Evolutionary conservation across 129 eudicot species (phyloP).

Genomic region (Pittosporum tobira): DNA sequence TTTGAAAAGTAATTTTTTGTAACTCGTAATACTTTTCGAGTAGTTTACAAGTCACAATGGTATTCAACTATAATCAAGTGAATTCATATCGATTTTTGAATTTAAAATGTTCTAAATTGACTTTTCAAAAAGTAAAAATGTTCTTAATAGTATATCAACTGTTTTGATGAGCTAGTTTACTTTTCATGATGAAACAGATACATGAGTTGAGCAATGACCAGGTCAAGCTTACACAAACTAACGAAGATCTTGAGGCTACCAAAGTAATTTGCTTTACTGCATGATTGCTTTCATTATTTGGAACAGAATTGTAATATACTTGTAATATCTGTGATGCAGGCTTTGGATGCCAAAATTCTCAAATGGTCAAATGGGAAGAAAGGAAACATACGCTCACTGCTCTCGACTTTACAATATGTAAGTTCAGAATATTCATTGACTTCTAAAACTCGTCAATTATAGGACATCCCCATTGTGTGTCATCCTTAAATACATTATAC

Average conservation of each 20-base stretch:
- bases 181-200: slow-evolving; percentile 36
- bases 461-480: background rate
- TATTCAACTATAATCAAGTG: no score
- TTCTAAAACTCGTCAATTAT: no score
- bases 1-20: no score
- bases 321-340: slow-evolving; percentile 33
- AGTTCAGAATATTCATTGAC: slow-evolving; percentile 9
- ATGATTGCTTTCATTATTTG: background rate
- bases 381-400: slow-evolving; percentile 90
- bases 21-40: no score
- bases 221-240: slow-evolving; percentile 18
- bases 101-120: no score
- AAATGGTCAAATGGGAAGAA: slow-evolving; percentile 87
- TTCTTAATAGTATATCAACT: no score
- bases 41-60: no score
- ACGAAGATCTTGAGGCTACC: slow-evolving; percentile 33
- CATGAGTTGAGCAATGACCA: slow-evolving; percentile 43
- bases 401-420: slow-evolving; percentile 95
- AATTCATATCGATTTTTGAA: no score
- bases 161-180: background rate
- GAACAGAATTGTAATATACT: background rate
- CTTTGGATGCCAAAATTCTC: slow-evolving; percentile 56
- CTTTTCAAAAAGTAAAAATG: no score
- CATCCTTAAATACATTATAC: background rate
- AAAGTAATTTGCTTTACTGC: slow-evolving; percentile 27